Base-by-base conservation (phyloP, 1,139 yeast species). In the Suhomyces guaymorum region DNA sequence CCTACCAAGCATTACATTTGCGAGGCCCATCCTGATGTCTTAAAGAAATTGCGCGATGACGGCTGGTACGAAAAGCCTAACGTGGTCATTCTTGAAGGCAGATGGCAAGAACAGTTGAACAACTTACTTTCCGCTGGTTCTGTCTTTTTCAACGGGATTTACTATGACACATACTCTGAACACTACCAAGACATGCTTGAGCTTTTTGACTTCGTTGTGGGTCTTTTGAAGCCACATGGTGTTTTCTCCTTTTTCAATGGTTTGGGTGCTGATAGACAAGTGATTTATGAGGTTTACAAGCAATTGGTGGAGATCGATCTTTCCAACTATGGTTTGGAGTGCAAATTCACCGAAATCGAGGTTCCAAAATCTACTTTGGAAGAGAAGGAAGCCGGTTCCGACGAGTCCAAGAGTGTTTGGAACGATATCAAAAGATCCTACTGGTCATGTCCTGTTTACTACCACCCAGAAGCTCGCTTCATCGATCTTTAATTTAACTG, bases 1-100 rank as follows among this genome's bases (percentile, higher is more conserved):
- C 95, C 95, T 7, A 66, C 78, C 5, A 75, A 67, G 40, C 97
- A 90, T 57, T 90, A 87, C 57, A 90, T 90, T 31, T 81, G 89
- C 46, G 97, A 90, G 57, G 97, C 97, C 0, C 97, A 90, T 51
- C 97, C 97, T 1, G 95, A 86, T 49, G 97, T 90, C 5, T 62
- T 90, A 21, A 58, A 60, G 1, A 82, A 85, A 50, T 64, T 90
- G 70, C 68, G 68, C 38, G 51, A 57, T 1, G 92, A 85, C 48
- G 97, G 97, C 2, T 90, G 97, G 97, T 81, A 76, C 55, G 82
- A 80, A 5, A 83, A 78, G 51, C 66, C 75, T 8, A 79, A 78
- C 43, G 96, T 90, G 18, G 78, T 77, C 2, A 66, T 90, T 1
- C 64, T 90, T 24, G 87, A 80, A 49, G 97, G 97, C 11, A 75